Percentiles rank a stretch among this genome's conserved stretches.
phyloP scores from a whole-genome alignment of 352 stramenopile genomes.

The Globisporangium lucens region DNA sequence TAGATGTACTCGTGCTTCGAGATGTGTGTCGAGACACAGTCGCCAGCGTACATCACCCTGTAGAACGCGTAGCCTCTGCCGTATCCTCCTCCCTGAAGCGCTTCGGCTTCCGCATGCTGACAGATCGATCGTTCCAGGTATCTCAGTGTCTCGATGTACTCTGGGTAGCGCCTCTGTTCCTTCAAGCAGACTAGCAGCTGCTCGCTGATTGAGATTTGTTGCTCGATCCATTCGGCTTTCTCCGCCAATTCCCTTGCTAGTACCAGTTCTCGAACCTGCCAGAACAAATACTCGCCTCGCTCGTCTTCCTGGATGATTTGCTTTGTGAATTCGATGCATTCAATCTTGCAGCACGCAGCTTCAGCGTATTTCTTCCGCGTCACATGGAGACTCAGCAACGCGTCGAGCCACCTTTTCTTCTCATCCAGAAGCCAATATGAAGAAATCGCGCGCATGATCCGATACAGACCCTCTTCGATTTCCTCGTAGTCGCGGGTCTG shows the following conservation, averaged over 20 bases:
- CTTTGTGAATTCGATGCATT: slow-evolving; percentile 38
- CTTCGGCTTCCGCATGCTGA: slow-evolving; percentile 28
- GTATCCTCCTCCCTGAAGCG: neutral
- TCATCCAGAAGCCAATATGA: slow-evolving; percentile 49
- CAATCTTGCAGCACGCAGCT: slow-evolving; percentile 55
- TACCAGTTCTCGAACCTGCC: slow-evolving; percentile 40
- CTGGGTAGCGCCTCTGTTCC: slow-evolving; percentile 26
- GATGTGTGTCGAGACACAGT: slow-evolving; percentile 44
- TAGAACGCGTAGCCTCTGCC: slow-evolving; percentile 44
- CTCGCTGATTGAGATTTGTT: slow-evolving; percentile 59
- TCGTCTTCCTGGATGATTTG: slow-evolving; percentile 7
- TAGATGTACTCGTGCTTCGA: slow-evolving; percentile 64
- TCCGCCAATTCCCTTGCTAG: slow-evolving; percentile 37
- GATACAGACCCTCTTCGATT: slow-evolving; percentile 61
- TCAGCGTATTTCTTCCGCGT: slow-evolving; percentile 43
- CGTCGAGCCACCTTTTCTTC: slow-evolving; percentile 61
- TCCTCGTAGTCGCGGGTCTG: slow-evolving; percentile 41
- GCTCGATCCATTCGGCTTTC: slow-evolving; percentile 43
- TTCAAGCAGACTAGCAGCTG: slow-evolving; percentile 38
- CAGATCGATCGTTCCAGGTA: slow-evolving; percentile 31
- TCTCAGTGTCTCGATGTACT: slow-evolving; percentile 55
- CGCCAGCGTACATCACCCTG: slow-evolving; percentile 45
- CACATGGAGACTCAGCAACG: slow-evolving; percentile 51
- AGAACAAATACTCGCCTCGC: slow-evolving; percentile 15
- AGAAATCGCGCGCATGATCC: slow-evolving; percentile 51